These are phyloP conservation scores for Gymnopus androsaceus DNA, from an alignment of 1,284 basidiomycete species.

Conservation along the genomic window DNA sequence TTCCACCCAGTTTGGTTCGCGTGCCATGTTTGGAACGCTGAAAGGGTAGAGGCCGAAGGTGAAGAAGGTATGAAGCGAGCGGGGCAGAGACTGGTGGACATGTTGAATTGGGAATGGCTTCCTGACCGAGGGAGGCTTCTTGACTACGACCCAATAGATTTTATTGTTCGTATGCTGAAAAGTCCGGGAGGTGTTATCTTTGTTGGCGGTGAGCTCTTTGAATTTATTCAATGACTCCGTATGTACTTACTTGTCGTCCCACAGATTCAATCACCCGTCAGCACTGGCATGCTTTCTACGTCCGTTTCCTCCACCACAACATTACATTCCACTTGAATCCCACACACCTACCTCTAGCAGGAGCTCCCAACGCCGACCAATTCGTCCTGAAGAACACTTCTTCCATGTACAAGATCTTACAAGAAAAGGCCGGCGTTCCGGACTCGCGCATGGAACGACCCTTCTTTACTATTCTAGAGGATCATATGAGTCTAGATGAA, in stretches of 20 bases:
- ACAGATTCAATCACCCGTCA: constrained; percentile 8
- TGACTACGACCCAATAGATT: constrained; percentile 12
- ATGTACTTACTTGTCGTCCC: too few species aligned
- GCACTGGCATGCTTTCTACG: constrained; percentile 11
- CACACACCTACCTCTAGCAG: too few species aligned
- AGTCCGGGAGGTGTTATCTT: constrained; percentile 13
- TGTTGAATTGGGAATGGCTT: constrained; percentile 14
- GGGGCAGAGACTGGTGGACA: constrained; percentile 5
- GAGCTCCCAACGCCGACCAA: constrained; percentile 10
- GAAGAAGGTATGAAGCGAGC: constrained; percentile 8
- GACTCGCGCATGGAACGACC: constrained; percentile 13
- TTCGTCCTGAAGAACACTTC: constrained; percentile 8
- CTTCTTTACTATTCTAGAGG: constrained; percentile 14
- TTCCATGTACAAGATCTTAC: constrained; percentile 2
- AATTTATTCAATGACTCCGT: background rate
- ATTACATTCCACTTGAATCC: constrained; percentile 8
- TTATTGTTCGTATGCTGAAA: constrained; percentile 12
- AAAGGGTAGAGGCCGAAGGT: background rate
- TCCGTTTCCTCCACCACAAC: constrained; percentile 4
- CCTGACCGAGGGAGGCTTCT: constrained; percentile 10
- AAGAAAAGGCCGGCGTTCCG: constrained; percentile 13
- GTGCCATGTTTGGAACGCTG: constrained; percentile 1
- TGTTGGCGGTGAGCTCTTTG: constrained; percentile 6
- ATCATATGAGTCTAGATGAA: constrained; percentile 10
- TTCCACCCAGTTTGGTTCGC: constrained; percentile 6